Evolutionary conservation across 495 filamentous ascomycete genomes (phyloP), one percentile per base, ranked within the genome.

Genomic region (Hyaloscypha hepaticicola): DNA sequence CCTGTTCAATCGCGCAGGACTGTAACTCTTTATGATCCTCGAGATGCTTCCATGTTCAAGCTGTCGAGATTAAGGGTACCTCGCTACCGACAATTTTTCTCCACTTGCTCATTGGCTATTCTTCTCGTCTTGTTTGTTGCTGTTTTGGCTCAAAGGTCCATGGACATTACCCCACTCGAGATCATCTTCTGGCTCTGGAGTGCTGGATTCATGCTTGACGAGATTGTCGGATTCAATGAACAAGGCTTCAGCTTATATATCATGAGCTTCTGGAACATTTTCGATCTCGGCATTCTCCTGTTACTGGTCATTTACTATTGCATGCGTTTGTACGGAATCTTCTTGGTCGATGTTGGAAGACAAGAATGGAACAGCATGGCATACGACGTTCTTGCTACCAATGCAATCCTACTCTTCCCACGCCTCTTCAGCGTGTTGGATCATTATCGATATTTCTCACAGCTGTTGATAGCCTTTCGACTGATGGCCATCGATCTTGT

Each of bases 161-260:
- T 83, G 50, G 79, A 80, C 25, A 96, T 97, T 69, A 95, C 92
- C 14, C 79, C 84, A 3, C 75, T 96, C 8, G 93, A 97, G 74
- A 74, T 96, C 24, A 69, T 95, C 12, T 97, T 97, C 73, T 97
- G 93, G 93, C 88, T 97, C 73, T 97, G 93, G 93, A 94, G 91
- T 72, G 90, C 91, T 25, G 93, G 93, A 3, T 97, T 94, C 75
- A 96, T 97, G 91, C 87, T 97, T n/a, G 92, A 96, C 70, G 92
- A 96, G 74, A 80, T 96, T 50, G 90, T 95, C 29, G 91, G 91
- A 7, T 96, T 96, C 80, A 94, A 91, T 67, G 92, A 96, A 72
- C 90, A 96, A 71, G 93, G 93, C 7, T 95, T 97, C 72, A 92
- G 92, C 57, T 83, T 97, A 11, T 97, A 96, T 76, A 88, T 96